These are phyloP conservation scores for Raphanus sativus DNA, from an alignment of 345 rosid species.

Conservation along the genomic window DNA sequence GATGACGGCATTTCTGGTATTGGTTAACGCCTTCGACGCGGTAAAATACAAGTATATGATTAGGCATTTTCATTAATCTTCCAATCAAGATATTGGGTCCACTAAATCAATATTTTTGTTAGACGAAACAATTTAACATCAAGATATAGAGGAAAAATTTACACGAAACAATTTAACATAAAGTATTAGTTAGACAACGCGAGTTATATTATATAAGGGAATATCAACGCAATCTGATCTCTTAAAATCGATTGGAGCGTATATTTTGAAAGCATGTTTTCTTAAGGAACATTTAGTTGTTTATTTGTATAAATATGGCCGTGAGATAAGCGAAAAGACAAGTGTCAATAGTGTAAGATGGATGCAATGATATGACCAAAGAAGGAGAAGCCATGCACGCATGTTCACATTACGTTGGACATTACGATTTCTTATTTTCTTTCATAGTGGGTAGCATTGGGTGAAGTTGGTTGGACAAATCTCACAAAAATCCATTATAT, in stretches of 20 bases:
- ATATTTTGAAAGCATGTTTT: neutral
- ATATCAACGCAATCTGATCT: neutral
- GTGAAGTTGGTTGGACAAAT: slow-evolving; percentile 91
- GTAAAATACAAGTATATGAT: neutral
- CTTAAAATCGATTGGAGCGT: neutral
- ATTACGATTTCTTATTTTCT: slow-evolving; percentile 41
- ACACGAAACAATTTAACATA: no score
- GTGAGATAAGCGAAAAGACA: slow-evolving; percentile 17
- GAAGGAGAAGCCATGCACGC: slow-evolving; percentile 30
- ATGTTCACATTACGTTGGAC: slow-evolving; percentile 61
- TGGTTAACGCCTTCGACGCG: no score
- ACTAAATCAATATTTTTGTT: slow-evolving; percentile 22
- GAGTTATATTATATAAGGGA: slow-evolving; percentile 9
- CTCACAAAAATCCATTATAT: slow-evolving; percentile 34
- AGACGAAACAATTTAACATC: no score
- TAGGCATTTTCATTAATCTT: neutral
- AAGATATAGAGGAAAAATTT: no score
- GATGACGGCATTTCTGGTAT: slow-evolving; percentile 71
- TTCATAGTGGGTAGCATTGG: slow-evolving; percentile 84
- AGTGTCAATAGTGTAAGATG: slow-evolving; percentile 2
- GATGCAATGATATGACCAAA: neutral
- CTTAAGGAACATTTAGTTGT: neutral
- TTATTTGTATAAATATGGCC: slow-evolving; percentile 3
- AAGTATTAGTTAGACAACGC: slow-evolving; percentile 8
- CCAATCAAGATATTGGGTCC: slow-evolving; percentile 23